phyloP scores from a whole-genome alignment of 2,329 filamentous ascomycete species.

The Sclerotiophoma versabilis region DNA sequence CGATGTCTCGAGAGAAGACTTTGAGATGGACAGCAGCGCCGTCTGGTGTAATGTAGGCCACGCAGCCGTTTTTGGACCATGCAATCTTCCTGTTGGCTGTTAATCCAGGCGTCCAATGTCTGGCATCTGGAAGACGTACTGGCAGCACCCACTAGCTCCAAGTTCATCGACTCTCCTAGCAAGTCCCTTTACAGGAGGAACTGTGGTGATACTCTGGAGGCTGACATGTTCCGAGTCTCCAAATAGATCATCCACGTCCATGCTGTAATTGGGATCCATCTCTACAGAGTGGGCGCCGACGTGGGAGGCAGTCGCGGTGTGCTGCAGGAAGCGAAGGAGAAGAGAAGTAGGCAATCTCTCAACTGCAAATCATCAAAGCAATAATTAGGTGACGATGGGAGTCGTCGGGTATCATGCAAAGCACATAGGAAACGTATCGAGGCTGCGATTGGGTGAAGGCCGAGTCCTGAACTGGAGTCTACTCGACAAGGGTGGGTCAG shows the following conservation, averaged over 20 bases:
- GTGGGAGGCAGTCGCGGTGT: constrained; percentile 3
- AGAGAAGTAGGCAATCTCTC: background rate
- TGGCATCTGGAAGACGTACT: constrained; percentile 63
- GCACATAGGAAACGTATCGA: constrained; percentile 16
- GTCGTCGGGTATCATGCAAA: constrained; percentile 32
- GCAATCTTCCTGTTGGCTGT: constrained; percentile 69
- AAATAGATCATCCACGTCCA: constrained; percentile 56
- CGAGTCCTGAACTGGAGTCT: constrained; percentile 20
- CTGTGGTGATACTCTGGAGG: constrained; percentile 62
- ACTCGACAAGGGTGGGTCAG: constrained; percentile 21
- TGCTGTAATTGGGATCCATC: constrained; percentile 56
- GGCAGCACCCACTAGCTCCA: constrained; percentile 76
- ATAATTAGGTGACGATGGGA: constrained; percentile 5
- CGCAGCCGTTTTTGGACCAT: constrained; percentile 87
- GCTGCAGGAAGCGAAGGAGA: background rate
- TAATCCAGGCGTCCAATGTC: background rate
- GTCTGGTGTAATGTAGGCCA: constrained; percentile 80
- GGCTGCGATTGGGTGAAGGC: constrained; percentile 15
- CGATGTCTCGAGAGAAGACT: constrained; percentile 72
- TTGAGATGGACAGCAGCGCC: constrained; percentile 74
- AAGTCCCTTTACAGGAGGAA: constrained; percentile 69
- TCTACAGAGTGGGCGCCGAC: constrained; percentile 52
- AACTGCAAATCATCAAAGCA: constrained; percentile 1
- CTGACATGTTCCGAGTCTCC: constrained; percentile 63
- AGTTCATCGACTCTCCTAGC: constrained; percentile 78